These are phyloP conservation scores for Starmerella cellae DNA, from an alignment of 805 yeast genomes.

Conservation along the genomic window DNA sequence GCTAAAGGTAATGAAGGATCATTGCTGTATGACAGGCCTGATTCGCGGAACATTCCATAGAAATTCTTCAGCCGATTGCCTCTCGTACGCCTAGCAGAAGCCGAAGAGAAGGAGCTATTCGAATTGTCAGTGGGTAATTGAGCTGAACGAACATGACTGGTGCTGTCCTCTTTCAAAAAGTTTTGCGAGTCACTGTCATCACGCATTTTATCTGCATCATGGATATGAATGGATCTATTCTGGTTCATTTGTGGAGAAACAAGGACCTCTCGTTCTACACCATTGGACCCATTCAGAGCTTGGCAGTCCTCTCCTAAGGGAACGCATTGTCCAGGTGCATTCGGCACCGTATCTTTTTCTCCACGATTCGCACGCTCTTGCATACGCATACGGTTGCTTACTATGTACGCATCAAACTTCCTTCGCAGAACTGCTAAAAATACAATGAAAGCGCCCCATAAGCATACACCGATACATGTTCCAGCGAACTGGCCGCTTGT, in stretches of 20 bases:
- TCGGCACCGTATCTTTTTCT: neutral
- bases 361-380: neutral
- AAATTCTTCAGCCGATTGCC: neutral
- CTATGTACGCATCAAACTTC: constrained; percentile 30
- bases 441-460: constrained; percentile 43
- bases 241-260: neutral
- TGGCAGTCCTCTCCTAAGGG: neutral
- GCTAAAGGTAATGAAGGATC: neutral
- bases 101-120: neutral
- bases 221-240: neutral
- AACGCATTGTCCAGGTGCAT: neutral
- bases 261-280: neutral
- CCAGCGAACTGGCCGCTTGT: constrained; percentile 55
- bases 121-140: neutral
- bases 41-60: neutral
- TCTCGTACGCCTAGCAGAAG: neutral
- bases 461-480: constrained; percentile 56
- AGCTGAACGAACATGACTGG: neutral
- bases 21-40: no score
- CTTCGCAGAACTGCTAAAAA: constrained; percentile 43
- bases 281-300: neutral
- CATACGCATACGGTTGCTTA: constrained; percentile 4
- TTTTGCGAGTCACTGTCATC: neutral
- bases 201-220: neutral
- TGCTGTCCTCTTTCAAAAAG: neutral